phyloP scores from a whole-genome alignment of 2,329 filamentous ascomycete species.

The Didymella pinodella region DNA sequence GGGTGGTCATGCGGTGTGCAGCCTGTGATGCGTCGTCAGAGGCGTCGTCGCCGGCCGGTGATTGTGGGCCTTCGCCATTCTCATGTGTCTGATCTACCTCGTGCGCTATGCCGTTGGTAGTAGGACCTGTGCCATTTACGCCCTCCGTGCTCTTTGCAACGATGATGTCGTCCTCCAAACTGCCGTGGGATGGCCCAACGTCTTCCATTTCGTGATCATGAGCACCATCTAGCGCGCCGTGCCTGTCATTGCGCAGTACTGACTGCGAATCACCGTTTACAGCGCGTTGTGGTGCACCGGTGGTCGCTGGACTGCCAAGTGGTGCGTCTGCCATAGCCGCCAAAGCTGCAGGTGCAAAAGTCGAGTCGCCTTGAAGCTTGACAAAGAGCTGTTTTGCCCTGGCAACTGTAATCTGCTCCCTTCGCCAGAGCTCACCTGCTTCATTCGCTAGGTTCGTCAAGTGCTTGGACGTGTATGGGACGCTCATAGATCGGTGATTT shows the following conservation, averaged over 20 bases:
- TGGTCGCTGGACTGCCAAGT: constrained; percentile 29
- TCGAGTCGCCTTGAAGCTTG: constrained; percentile 76
- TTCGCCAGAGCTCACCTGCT: constrained; percentile 74
- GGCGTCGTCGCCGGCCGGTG: constrained; percentile 47
- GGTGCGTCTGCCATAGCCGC: constrained; percentile 57
- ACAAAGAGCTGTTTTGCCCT: constrained; percentile 77
- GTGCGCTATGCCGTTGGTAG: constrained; percentile 36
- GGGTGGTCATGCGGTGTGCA: constrained; percentile 63
- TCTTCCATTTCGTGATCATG: constrained; percentile 45
- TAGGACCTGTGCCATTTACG: constrained; percentile 30
- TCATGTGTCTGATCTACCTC: constrained; percentile 28
- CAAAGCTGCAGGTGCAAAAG: constrained; percentile 65
- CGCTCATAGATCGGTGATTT: constrained; percentile 75
- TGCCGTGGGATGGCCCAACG: constrained; percentile 29
- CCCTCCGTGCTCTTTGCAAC: constrained; percentile 14
- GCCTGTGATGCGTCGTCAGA: constrained; percentile 54
- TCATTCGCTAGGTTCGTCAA: constrained; percentile 75
- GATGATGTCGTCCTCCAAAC: constrained; percentile 22
- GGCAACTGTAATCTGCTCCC: constrained; percentile 76
- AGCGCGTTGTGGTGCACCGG: constrained; percentile 18
- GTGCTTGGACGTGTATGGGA: constrained; percentile 76
- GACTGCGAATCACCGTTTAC: constrained; percentile 24
- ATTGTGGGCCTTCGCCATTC: constrained; percentile 35
- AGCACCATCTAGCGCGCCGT: constrained; percentile 22
- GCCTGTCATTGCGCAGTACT: constrained; percentile 22